Base-by-base conservation (phyloP, 805 yeast species). In the Danielia oregonensis region DNA sequence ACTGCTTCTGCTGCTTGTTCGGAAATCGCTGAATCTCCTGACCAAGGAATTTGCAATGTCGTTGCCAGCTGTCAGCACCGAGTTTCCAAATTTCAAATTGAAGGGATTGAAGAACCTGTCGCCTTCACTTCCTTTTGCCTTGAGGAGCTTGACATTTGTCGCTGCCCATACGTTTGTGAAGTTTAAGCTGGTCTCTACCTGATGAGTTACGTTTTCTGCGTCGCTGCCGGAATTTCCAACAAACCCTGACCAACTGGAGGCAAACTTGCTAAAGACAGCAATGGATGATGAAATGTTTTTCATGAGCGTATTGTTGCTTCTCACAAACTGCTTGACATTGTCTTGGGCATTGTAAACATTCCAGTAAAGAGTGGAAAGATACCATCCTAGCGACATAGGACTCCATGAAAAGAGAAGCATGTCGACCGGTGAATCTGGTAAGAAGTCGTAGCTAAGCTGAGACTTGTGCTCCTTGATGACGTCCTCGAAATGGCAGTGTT, bases 351-450 rank as follows among this genome's bases (percentile, higher is more conserved):
- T 44, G 46, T 68, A 82, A 0, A 82, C 69, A 21, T 65, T 59
- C 2, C 79, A 76, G 79, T 85, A 82, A 17, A 85, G 48, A 7
- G 82, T 61, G 4, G 83, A 71, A 25, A 72, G 68, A 55, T 85
- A 85, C 95, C 95, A 86, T 0, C 88, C 89, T 16, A 84, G 59
- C 0, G 86, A 78, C 16, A 68, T 51, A 34, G 61, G 62, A 25
- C 75, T 71, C 95, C 95, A 86, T 4, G 61, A 54, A 45, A 85
- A 81, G 39, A 54, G 64, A 42, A 82, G 60, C 3, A 71, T 48
- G 19, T 58, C 57, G 5, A 76, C 67, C 3, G 64, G 61, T 0
- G 70, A 57, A 12, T 55, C 58, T 0, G 74, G 70, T 21, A 68
- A 48, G 40, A 63, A 74, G 40, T 76, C 78, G 37, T 44, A 49